Base-by-base conservation (phyloP, 2,329 filamentous ascomycete species). In the Blumeria graminis region DNA sequence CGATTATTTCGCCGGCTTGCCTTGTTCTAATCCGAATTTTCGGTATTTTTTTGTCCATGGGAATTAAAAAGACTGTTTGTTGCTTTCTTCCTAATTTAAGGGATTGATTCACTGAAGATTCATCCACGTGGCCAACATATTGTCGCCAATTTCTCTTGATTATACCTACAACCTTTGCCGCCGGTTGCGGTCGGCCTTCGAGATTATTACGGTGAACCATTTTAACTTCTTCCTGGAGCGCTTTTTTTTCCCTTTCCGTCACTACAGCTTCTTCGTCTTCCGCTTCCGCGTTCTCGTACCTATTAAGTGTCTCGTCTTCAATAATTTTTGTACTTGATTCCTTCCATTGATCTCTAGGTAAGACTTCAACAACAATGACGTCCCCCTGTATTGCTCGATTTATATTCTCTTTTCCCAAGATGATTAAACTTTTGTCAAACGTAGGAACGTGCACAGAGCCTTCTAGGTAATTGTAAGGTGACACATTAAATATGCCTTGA, bases 111-210 rank as follows among this genome's bases (percentile, higher is more conserved):
- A 88, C 82, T 1, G 89, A 93, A 10, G 84, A 86, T 55, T 83
- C 81, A 66, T 98, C 92, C 57, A 98, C 83, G 66, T 95, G 89
- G 1, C 92, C 92, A 59, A 98, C 92, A 63, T 95, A 96, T 69
- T 96, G 93, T 59, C 92, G 78, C 92, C 92, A 98, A 68, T 96
- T 96, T 55, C 92, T 80, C 71, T 94, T 95, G 66, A 94, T 79
- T 28, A 96, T 76, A 52, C 92, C 92, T 6, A 96, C 87, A 11
- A 98, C 85, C 66, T 78, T 86, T 32, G 90, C 92, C 6, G 92
- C 96, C 6, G 92, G 92, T 63, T 95, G 88, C 2, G 86, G 80
- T 54, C 80, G 79, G 48, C 82, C 82, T 68, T 95, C 88, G 0
- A 77, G 76, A 56, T 73, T 79, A 65, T 83, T 82, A 55, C 80